Evolutionary conservation across 176 grass and related monocot genomes (phyloP), one percentile per base, ranked within the genome.

Genomic region (Musa troglodytarum): DNA sequence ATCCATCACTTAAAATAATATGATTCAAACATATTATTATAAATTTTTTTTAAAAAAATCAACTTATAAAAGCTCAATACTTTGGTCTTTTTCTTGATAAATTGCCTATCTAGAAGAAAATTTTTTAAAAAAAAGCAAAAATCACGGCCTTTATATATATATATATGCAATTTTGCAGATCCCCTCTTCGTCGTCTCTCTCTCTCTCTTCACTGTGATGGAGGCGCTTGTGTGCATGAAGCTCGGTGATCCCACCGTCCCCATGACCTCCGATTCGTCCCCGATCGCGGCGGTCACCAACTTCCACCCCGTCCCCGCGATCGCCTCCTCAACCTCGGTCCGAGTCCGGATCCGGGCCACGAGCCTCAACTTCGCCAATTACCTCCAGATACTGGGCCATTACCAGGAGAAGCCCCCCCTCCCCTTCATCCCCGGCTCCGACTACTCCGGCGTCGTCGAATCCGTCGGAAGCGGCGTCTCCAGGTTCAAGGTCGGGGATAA

Each of bases 331-430:
- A 91, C 82, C 64, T 68, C 90, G 26, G 88, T 97, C 50, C 81
- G 88, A 1, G 83, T 97, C 65, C 90, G 94, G 8, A 82, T 97
- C 17, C 78, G 59, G 54, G 86, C 88, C 12, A 93, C 85, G 21
- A 93, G 94, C 80, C 84, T 97, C 25, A 97, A 97, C 83, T 97
- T 80, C 75, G 94, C 90, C 11, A 91, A 72, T 15, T 91, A 89
- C 77, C 88, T 98, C 61, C 90, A 93, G 57, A 83, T 98, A 71
- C 90, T 91, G 55, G 94, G 90, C 9, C 88, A 87, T 72, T 98
- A 98, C 84, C 90, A 93, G 88, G 94, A 93, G 77, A 92, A 86
- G 1, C 86, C 80, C 23, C 53, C 82, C 2, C 86, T 98, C 22
- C 90, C 94, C 13, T 93, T 89, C 51, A 63, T 98, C 12, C 88